A percentile compares a stretch with the other conserved stretches of the same genome.
Evolutionary conservation across 129 eudicot genomes (phyloP).

Genomic region (Smallanthus sonchifolius): DNA sequence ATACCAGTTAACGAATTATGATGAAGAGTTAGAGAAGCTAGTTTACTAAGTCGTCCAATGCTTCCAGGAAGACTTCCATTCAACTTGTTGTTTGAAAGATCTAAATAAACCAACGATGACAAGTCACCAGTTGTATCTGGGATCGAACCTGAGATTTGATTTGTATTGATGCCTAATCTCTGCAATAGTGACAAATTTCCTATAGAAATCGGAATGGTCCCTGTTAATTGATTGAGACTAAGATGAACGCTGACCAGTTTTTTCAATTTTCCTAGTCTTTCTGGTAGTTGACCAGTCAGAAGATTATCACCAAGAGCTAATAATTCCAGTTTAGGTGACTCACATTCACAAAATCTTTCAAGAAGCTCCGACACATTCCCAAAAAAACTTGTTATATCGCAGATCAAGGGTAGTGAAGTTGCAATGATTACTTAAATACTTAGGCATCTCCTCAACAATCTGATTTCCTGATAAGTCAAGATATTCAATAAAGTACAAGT

Average conservation of each 20-base stretch:
- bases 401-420: conserved; percentile 11
- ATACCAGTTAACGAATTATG: conserved; percentile 4
- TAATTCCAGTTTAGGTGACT: conserved; percentile 1
- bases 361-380: conserved; percentile 16
- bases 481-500: conserved; percentile 5
- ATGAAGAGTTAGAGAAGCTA: not conserved
- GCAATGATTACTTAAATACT: conserved; percentile 11
- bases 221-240: conserved; percentile 3
- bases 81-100: conserved; percentile 3
- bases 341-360: conserved; percentile 18
- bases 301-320: conserved; percentile 10
- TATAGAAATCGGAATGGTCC: conserved; percentile 14
- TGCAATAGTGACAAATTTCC: conserved; percentile 13
- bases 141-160: not conserved
- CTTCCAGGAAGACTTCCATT: conserved; percentile 13
- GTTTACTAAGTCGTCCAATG: not conserved
- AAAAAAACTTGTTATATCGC: not conserved
- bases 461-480: conserved; percentile 8
- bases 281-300: conserved; percentile 6
- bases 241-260: not conserved
- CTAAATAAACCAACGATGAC: conserved; percentile 5
- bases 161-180: not conserved
- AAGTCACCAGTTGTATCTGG: not conserved
- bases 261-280: not conserved
- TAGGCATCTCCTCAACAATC: conserved; percentile 15